Conservation (phyloP, 345 rosid species). For the Aethionema arabicum region DNA sequence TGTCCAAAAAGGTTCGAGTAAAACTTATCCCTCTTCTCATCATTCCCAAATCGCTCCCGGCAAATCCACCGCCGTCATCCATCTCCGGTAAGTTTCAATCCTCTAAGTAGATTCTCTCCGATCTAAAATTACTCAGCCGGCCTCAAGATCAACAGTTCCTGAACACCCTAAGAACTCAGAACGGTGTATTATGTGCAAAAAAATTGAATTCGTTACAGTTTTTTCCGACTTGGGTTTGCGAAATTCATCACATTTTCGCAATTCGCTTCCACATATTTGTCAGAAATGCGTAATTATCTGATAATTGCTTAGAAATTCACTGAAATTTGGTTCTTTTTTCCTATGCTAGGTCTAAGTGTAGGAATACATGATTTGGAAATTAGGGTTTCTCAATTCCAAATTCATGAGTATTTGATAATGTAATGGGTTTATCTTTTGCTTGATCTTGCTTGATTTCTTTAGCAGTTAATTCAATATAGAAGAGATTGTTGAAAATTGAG, state of each 20-base stretch:
- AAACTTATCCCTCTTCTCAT: too few relatives aligned
- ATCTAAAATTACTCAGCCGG: neutral
- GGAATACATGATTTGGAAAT: neutral
- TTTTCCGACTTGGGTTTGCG: conserved; percentile 12
- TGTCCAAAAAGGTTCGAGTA: too few relatives aligned
- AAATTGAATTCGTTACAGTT: neutral
- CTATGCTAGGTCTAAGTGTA: neutral
- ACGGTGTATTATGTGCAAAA: neutral
- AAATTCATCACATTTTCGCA: conserved; percentile 12
- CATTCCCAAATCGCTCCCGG: too few relatives aligned
- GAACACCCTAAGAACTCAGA: neutral
- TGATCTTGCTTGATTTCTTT: conserved; percentile 12
- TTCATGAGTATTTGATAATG: neutral
- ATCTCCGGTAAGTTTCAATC: conserved; percentile 24
- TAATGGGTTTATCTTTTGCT: too few relatives aligned
- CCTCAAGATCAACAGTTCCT: neutral
- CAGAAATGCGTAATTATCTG: neutral
- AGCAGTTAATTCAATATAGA: neutral
- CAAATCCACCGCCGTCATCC: too few relatives aligned
- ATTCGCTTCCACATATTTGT: neutral
- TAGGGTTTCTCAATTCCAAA: conserved; percentile 21
- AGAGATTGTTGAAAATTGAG: conserved; percentile 2
- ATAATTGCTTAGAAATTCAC: neutral
- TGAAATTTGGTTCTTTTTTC: conserved; percentile 1
- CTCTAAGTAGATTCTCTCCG: neutral